Percentiles rank a stretch among this genome's conserved stretches.
Conservation (phyloP, 768 basidiomycete genomes). For the Phanerodontia chrysosporium region DNA sequence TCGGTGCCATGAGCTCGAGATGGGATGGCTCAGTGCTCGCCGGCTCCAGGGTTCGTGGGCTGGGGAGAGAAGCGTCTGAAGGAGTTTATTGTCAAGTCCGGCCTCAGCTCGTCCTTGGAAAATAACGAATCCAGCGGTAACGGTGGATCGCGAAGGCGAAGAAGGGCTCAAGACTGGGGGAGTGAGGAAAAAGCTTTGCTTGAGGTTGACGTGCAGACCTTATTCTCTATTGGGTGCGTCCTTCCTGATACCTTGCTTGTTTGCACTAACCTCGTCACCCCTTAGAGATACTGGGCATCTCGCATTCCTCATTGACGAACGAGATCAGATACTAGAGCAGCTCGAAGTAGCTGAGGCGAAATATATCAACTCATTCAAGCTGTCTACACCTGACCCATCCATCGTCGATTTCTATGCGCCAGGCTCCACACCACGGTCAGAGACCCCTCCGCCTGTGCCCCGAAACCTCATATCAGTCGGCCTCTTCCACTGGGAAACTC, state of each 20-base stretch:
- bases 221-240: slow-evolving; percentile 71
- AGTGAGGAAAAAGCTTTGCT: slow-evolving; percentile 44
- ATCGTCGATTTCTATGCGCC: slow-evolving; percentile 41
- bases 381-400: slow-evolving; percentile 72
- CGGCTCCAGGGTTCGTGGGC: slow-evolving; percentile 63
- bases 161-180: slow-evolving; percentile 23
- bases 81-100: slow-evolving; percentile 60
- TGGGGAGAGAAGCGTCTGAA: slow-evolving; percentile 76
- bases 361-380: slow-evolving; percentile 72
- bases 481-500: slow-evolving; percentile 48
- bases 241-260: not conserved
- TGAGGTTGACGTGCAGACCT: slow-evolving; percentile 64
- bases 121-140: slow-evolving; percentile 21
- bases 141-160: slow-evolving; percentile 20
- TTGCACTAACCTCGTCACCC: not conserved
- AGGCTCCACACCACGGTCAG: not conserved
- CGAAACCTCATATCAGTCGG: slow-evolving; percentile 54
- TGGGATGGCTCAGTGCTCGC: slow-evolving; percentile 68
- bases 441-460: slow-evolving; percentile 21
- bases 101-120: slow-evolving; percentile 58
- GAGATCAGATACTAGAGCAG: slow-evolving; percentile 74
- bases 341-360: slow-evolving; percentile 76
- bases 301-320: slow-evolving; percentile 66
- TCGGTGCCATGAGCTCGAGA: slow-evolving; percentile 63
- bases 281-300: slow-evolving; percentile 64